phyloP scores from a whole-genome alignment of 768 basidiomycete species.

The Steccherinum ochraceum region DNA sequence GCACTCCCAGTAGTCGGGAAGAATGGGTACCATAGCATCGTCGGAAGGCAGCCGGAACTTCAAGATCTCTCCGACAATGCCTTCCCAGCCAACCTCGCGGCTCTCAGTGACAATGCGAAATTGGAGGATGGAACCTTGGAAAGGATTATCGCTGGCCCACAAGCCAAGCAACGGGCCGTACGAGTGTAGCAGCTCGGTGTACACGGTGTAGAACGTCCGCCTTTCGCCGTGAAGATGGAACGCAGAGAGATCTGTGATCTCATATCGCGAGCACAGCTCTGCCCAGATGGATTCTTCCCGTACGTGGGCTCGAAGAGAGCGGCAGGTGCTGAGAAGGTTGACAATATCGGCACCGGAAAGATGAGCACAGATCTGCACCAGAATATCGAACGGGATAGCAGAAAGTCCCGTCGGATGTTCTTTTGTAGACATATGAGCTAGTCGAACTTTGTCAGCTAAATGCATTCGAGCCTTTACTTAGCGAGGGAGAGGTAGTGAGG shows the following conservation, averaged over 20 bases:
- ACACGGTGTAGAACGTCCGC: constrained; percentile 12
- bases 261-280: constrained; percentile 12
- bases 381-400: constrained; percentile 17
- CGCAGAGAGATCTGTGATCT: constrained; percentile 4
- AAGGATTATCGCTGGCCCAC: constrained; percentile 21
- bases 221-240: not conserved
- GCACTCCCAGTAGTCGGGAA: constrained; percentile 4
- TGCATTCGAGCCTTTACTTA: no score
- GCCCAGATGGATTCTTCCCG: constrained; percentile 15
- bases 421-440: no score
- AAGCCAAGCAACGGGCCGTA: constrained; percentile 17
- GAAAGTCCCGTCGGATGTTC: no score
- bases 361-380: constrained; percentile 8
- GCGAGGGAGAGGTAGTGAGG: no score
- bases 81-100: constrained; percentile 1
- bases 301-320: constrained; percentile 8
- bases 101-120: constrained; percentile 15
- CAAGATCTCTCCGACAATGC: not conserved
- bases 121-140: constrained; percentile 15
- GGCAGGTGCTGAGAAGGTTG: constrained; percentile 5
- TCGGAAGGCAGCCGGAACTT: not conserved
- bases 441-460: no score
- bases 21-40: not conserved
- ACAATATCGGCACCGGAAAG: constrained; percentile 13
- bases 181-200: constrained; percentile 13